These are phyloP conservation scores for Yarrowia alimentaria DNA, from an alignment of 805 yeast species.

Conservation along the genomic window DNA sequence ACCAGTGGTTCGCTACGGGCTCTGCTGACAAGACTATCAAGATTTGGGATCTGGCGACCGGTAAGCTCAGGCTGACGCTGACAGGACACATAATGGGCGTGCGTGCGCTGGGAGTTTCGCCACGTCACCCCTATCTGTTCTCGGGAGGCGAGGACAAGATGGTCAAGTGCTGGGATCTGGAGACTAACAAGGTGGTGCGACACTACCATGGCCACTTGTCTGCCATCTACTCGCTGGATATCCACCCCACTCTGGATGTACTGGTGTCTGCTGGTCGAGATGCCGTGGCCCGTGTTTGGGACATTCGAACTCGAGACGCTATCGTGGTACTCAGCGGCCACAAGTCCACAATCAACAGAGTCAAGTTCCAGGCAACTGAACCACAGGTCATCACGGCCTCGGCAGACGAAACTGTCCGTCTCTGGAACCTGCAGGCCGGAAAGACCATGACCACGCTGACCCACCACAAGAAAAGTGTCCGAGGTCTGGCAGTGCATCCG, in stretches of 20 bases:
- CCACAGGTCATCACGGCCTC: slow-evolving; percentile 86
- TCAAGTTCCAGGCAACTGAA: slow-evolving; percentile 64
- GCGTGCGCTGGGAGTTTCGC: slow-evolving; percentile 68
- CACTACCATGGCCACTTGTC: slow-evolving; percentile 94
- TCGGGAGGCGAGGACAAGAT: slow-evolving; percentile 91
- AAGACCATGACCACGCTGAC: slow-evolving; percentile 69
- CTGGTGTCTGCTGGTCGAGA: slow-evolving; percentile 89
- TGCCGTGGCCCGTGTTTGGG: slow-evolving; percentile 87
- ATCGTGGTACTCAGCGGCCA: slow-evolving; percentile 83
- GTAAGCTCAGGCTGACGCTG: slow-evolving; percentile 66
- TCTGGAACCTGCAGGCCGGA: slow-evolving; percentile 91
- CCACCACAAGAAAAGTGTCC: slow-evolving; percentile 78
- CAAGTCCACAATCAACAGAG: slow-evolving; percentile 66
- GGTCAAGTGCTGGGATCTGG: slow-evolving; percentile 95
- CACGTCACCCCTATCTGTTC: slow-evolving; percentile 81
- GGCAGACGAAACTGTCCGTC: slow-evolving; percentile 75
- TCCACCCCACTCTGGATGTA: slow-evolving; percentile 85
- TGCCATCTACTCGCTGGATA: slow-evolving; percentile 76
- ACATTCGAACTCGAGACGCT: slow-evolving; percentile 73
- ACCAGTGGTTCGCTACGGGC: slow-evolving; percentile 90
- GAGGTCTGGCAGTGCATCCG: slow-evolving; percentile 70
- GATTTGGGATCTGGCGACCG: slow-evolving; percentile 82
- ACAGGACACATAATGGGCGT: slow-evolving; percentile 93
- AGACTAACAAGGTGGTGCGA: slow-evolving; percentile 72
- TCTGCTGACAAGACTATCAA: slow-evolving; percentile 85